A percentile compares a stretch with the other conserved stretches of the same genome.
phyloP scores from a whole-genome alignment of 768 basidiomycete species.

The Tricholoma saponaceum region DNA sequence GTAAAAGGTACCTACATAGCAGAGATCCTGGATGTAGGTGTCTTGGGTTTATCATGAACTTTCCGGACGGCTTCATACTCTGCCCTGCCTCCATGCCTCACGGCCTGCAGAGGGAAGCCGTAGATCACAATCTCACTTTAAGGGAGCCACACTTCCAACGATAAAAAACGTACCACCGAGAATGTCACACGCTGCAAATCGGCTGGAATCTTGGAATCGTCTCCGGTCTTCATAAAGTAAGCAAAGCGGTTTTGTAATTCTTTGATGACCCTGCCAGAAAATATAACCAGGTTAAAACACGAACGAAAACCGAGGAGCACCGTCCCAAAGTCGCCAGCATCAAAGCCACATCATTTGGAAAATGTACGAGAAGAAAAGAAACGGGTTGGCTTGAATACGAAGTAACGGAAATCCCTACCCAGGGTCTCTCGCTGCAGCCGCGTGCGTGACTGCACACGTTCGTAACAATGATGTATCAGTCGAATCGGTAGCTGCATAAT shows the following conservation, averaged over 20 bases:
- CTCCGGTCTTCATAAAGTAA: slow-evolving; percentile 63
- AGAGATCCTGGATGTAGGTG: slow-evolving; percentile 66
- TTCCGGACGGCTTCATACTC: slow-evolving; percentile 74
- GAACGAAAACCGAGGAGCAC: not conserved
- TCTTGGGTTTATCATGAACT: slow-evolving; percentile 68
- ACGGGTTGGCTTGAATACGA: not conserved
- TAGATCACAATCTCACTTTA: not conserved
- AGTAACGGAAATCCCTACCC: slow-evolving; percentile 15
- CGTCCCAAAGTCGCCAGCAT: not conserved
- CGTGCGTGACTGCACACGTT: slow-evolving; percentile 62
- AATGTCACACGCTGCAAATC: slow-evolving; percentile 67
- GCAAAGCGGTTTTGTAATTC: slow-evolving; percentile 72
- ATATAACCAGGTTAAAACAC: not conserved
- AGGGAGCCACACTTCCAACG: not conserved
- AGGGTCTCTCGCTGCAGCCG: slow-evolving; percentile 26
- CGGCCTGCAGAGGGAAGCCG: slow-evolving; percentile 41
- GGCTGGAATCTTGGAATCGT: slow-evolving; percentile 74
- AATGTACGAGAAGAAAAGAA: not conserved
- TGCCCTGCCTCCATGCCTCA: slow-evolving; percentile 63
- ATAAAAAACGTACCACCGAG: slow-evolving; percentile 37
- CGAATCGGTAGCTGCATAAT: slow-evolving; percentile 61
- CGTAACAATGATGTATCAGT: slow-evolving; percentile 69
- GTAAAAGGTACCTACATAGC: slow-evolving; percentile 50
- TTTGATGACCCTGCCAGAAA: slow-evolving; percentile 55
- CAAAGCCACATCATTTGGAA: not conserved